A percentile compares a stretch with the other conserved stretches of the same genome.
These are phyloP conservation scores for Skeletonema grethae DNA, from an alignment of 108 stramenopile species.

Conservation along the genomic window DNA sequence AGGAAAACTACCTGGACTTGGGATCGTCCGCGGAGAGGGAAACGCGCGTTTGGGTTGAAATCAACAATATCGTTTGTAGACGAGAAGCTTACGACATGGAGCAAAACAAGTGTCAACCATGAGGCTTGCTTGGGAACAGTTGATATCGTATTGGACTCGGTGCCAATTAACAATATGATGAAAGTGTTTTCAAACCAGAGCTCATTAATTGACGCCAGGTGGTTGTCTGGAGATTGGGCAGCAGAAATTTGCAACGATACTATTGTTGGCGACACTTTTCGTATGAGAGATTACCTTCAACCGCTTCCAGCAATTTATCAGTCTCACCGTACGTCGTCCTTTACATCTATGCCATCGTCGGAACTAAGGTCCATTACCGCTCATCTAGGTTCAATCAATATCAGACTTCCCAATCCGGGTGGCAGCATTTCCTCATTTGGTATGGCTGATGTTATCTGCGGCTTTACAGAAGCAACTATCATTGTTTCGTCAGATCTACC, in stretches of 20 bases:
- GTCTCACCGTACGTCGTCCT: slow-evolving; percentile 22
- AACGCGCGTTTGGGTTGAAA: slow-evolving; percentile 68
- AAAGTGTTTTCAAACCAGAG: slow-evolving; percentile 29
- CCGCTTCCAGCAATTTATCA: slow-evolving; percentile 29
- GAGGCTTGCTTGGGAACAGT: slow-evolving; percentile 69
- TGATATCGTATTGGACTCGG: slow-evolving; percentile 59
- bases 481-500: slow-evolving; percentile 68
- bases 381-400: slow-evolving; percentile 43
- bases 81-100: slow-evolving; percentile 37
- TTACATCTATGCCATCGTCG: slow-evolving; percentile 56
- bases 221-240: slow-evolving; percentile 74
- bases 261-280: slow-evolving; percentile 41
- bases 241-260: slow-evolving; percentile 53
- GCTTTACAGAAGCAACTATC: slow-evolving; percentile 55
- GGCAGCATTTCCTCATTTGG: slow-evolving; percentile 54
- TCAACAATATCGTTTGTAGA: slow-evolving; percentile 58
- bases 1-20: slow-evolving; percentile 50
- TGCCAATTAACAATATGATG: slow-evolving; percentile 32
- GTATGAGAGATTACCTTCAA: slow-evolving; percentile 63
- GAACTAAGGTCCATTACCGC: slow-evolving; percentile 70
- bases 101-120: slow-evolving; percentile 50
- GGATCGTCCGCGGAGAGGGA: slow-evolving; percentile 54
- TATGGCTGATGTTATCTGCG: slow-evolving; percentile 47
- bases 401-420: slow-evolving; percentile 59
- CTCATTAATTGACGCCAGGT: slow-evolving; percentile 59